Evolutionary conservation across 371 early-diverging fungal genomes (phyloP).

Genomic region (Zopfochytrium polystomum): DNA sequence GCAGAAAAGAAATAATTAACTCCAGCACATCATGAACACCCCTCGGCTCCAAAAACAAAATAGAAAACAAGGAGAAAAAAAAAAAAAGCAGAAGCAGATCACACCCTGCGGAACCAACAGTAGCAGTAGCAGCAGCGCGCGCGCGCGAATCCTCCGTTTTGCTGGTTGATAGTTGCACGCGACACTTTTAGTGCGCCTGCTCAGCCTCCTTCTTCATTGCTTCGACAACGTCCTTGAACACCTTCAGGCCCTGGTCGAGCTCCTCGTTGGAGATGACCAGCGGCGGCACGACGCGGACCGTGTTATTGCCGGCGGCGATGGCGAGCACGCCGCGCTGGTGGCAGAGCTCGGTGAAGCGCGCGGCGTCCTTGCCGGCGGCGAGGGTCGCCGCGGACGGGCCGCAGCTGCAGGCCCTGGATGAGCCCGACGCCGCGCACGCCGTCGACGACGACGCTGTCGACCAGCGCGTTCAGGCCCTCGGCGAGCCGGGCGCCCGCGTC

Average conservation of each 20-base stretch:
- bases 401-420: constrained; percentile 64
- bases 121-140: neutral
- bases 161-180: neutral
- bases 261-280: constrained; percentile 68
- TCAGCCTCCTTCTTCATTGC: no score
- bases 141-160: no score
- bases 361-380: constrained; percentile 56
- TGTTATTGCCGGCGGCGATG: constrained; percentile 85
- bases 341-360: constrained; percentile 67
- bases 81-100: no score
- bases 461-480: constrained; percentile 51
- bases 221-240: constrained; percentile 61
- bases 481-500: constrained; percentile 58
- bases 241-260: constrained; percentile 60
- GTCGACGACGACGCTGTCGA: constrained; percentile 56
- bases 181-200: neutral
- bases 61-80: no score
- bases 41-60: no score
- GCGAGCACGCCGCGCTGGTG: constrained; percentile 80
- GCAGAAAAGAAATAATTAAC: no score
- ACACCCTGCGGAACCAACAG: no score
- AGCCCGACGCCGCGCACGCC: constrained; percentile 84
- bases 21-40: no score
- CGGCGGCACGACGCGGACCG: constrained; percentile 87
- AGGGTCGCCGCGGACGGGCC: no score